A percentile compares a stretch with the other conserved stretches of the same genome.
These are phyloP conservation scores for Xerocomus brunneocitrinus DNA, from an alignment of 768 basidiomycete species.

Conservation along the genomic window DNA sequence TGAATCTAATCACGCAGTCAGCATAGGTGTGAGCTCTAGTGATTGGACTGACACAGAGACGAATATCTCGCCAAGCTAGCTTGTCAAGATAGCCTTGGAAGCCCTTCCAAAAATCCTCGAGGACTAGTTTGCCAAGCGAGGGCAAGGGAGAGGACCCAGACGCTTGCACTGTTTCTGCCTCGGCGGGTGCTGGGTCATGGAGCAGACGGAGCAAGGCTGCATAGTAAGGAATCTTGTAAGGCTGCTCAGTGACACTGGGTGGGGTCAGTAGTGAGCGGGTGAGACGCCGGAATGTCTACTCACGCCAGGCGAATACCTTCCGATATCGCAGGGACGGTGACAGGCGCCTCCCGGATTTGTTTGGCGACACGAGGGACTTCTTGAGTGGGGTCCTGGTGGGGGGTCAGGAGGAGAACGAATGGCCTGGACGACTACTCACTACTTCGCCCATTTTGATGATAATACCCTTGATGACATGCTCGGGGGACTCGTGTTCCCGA, in stretches of 20 bases:
- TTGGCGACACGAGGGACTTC: slow-evolving; percentile 65
- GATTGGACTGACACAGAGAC: slow-evolving; percentile 65
- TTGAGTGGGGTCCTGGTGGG: slow-evolving; percentile 57
- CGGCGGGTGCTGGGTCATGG: slow-evolving; percentile 41
- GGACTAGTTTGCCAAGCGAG: slow-evolving; percentile 63
- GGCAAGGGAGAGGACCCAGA: slow-evolving; percentile 26
- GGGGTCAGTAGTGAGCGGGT: slow-evolving; percentile 4
- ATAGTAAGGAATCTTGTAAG: slow-evolving; percentile 90
- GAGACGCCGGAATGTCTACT: neutral
- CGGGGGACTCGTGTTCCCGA: slow-evolving; percentile 66
- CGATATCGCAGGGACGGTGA: slow-evolving; percentile 59
- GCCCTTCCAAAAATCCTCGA: slow-evolving; percentile 89
- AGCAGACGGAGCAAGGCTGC: slow-evolving; percentile 74
- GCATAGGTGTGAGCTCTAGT: neutral
- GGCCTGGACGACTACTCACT: slow-evolving; percentile 43
- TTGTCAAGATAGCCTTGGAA: slow-evolving; percentile 89
- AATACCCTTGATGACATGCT: slow-evolving; percentile 60
- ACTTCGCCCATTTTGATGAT: slow-evolving; percentile 80
- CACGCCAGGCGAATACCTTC: slow-evolving; percentile 76
- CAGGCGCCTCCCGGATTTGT: slow-evolving; percentile 56
- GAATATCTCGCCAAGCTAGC: slow-evolving; percentile 84
- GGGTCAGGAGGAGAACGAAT: neutral
- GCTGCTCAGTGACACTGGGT: slow-evolving; percentile 80
- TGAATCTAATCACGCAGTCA: slow-evolving; percentile 57
- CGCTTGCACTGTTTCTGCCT: slow-evolving; percentile 26